These are phyloP conservation scores for Pichia nanzhaoensis DNA, from an alignment of 805 yeast genomes.

Conservation along the genomic window DNA sequence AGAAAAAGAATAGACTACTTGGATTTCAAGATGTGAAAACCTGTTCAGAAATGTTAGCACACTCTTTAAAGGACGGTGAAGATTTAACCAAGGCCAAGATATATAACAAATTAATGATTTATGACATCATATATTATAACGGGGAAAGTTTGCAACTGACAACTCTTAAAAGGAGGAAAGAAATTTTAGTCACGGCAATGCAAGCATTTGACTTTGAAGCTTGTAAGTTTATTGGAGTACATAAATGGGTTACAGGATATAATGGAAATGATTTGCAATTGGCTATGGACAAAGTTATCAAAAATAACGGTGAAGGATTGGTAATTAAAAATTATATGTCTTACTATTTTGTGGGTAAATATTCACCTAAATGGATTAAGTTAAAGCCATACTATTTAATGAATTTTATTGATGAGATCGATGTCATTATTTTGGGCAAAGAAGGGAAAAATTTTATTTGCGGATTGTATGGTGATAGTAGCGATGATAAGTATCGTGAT, in stretches of 20 bases:
- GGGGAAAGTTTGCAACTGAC: slow-evolving; percentile 51
- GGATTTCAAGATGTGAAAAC: slow-evolving; percentile 80
- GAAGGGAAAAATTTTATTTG: slow-evolving; percentile 6
- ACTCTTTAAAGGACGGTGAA: not conserved
- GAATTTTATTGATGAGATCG: slow-evolving; percentile 82
- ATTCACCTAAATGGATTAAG: slow-evolving; percentile 70
- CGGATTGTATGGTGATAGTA: slow-evolving; percentile 6
- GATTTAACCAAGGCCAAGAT: slow-evolving; percentile 17
- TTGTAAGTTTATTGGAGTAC: slow-evolving; percentile 42
- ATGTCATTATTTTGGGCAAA: slow-evolving; percentile 72
- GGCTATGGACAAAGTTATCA: slow-evolving; percentile 53
- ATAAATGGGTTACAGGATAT: slow-evolving; percentile 34
- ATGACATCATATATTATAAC: slow-evolving; percentile 69
- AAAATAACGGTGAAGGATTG: slow-evolving; percentile 70
- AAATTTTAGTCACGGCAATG: slow-evolving; percentile 37
- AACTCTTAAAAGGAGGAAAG: slow-evolving; percentile 52
- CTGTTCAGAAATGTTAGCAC: slow-evolving; percentile 1
- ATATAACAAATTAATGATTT: slow-evolving; percentile 55
- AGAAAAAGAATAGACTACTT: slow-evolving; percentile 36
- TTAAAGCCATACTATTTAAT: slow-evolving; percentile 86
- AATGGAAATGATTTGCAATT: slow-evolving; percentile 41
- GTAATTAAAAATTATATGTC: slow-evolving; percentile 61
- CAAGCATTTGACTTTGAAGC: slow-evolving; percentile 39
- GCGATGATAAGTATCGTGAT: slow-evolving; percentile 8
- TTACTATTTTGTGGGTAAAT: slow-evolving; percentile 52